phyloP scores from a whole-genome alignment of 2,329 filamentous ascomycete species.

The Alternaria solani region DNA sequence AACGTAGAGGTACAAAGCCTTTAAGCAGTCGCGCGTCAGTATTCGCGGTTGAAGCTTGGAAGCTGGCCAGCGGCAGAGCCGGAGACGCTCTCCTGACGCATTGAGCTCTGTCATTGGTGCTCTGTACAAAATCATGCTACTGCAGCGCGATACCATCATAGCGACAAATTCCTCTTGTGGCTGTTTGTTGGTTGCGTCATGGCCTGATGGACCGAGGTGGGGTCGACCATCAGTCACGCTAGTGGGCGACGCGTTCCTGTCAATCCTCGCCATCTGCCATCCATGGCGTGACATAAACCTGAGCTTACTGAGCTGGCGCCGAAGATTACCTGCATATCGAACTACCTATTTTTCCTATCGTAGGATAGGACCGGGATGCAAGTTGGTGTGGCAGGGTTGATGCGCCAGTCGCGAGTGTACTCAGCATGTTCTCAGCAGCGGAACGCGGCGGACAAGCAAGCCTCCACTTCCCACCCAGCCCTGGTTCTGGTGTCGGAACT shows the following conservation, averaged over 20 bases:
- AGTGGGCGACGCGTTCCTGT: conserved; percentile 15
- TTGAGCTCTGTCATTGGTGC: conserved; percentile 26
- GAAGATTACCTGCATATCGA: not conserved
- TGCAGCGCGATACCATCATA: conserved; percentile 31
- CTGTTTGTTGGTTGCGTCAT: conserved; percentile 19
- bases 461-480: conserved; percentile 8
- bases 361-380: not conserved
- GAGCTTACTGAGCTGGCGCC: not conserved
- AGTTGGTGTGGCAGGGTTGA: not conserved
- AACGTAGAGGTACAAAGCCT: conserved; percentile 6
- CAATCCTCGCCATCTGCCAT: not conserved
- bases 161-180: conserved; percentile 22
- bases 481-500: conserved; percentile 6
- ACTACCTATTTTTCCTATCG: not conserved
- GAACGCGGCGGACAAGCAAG: conserved; percentile 15
- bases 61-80: conserved; percentile 10
- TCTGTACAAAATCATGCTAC: conserved; percentile 4
- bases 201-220: conserved; percentile 19
- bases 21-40: conserved; percentile 18
- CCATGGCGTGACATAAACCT: not conserved
- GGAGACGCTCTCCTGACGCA: conserved; percentile 25
- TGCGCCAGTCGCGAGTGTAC: not conserved
- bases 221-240: conserved; percentile 12
- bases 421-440: not conserved
- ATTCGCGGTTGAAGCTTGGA: conserved; percentile 13